Evolutionary conservation across 306 rosid species (phyloP), one percentile per base, ranked within the genome.

Genomic region (Urtica urens): DNA sequence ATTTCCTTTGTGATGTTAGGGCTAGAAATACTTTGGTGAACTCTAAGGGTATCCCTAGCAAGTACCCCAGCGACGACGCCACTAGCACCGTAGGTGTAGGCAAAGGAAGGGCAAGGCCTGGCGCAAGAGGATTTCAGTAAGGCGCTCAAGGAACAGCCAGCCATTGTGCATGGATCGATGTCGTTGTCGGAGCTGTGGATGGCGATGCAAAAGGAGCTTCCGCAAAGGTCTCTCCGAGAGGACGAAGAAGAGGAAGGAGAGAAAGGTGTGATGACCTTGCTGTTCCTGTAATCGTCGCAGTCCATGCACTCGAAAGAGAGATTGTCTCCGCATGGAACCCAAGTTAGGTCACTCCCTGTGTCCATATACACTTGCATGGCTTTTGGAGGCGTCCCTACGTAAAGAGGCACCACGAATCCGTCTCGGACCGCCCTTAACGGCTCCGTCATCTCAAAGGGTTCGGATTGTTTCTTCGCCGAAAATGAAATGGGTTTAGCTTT

Each of bases 321-420:
- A 40, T 67, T 29, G 20, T 18, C 67, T 33, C 78, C 78, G 49
- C 82, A 75, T 18, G 82, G 82, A 55, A 75, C 82, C 82, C 82
- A 75, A 3, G 74, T 63, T 5, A 75, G 82, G 39, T 75, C 82
- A 67, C 82, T 75, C 5, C 82, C 82, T 1, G 82, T 75, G 31
- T 75, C 82, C 75, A 75, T 59, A 7, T 71, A 75, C 18, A 67
- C 72, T 63, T 75, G 75, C 46, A 67, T 47, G 53, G 59, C 67
- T 56, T 76, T 78, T 55, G 78, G 57, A 46, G 78, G 78, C 57
- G 82, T 59, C 46, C 82, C 82, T 10, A 76, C 23, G 35, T 35
- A 50, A 4, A 76, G 60, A 23, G 82, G 52, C 7, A 76, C 38
- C 45, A 76, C 25, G 51, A 71, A 76, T 8, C 82, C 82, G 68